These are phyloP conservation scores for Phaeophleospora eucalypticola DNA, from an alignment of 2,329 filamentous ascomycete genomes.

Conservation along the genomic window DNA sequence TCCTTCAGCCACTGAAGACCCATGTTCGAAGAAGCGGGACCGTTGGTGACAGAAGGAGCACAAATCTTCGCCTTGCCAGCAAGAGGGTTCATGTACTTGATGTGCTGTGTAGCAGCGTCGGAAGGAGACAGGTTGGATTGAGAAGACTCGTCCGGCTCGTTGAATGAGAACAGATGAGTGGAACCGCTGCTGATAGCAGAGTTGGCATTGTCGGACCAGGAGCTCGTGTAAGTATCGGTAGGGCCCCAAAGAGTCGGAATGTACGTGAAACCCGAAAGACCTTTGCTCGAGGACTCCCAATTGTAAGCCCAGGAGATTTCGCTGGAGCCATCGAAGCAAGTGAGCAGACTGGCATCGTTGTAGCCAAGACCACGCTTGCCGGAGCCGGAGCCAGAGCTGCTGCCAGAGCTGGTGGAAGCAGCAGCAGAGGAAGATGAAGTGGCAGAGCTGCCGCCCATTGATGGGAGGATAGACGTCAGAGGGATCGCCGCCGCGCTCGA, in stretches of 20 bases:
- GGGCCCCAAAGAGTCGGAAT: slow-evolving; percentile 61
- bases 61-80: slow-evolving; percentile 52
- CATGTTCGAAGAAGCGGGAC: slow-evolving; percentile 33
- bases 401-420: slow-evolving; percentile 14
- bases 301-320: slow-evolving; percentile 63
- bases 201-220: slow-evolving; percentile 52
- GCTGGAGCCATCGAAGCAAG: slow-evolving; percentile 45
- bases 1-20: slow-evolving; percentile 55
- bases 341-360: slow-evolving; percentile 47
- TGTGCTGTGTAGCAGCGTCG: slow-evolving; percentile 52
- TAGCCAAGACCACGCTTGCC: slow-evolving; percentile 67
- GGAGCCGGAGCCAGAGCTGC: slow-evolving; percentile 43
- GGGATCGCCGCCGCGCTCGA: slow-evolving; percentile 1
- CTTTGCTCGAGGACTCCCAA: slow-evolving; percentile 55
- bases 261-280: slow-evolving; percentile 50
- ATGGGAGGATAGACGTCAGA: background rate
- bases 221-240: slow-evolving; percentile 39
- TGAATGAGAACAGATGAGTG: slow-evolving; percentile 62
- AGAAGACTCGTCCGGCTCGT: slow-evolving; percentile 62
- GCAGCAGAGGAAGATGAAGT: slow-evolving; percentile 16
- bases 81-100: slow-evolving; percentile 54
- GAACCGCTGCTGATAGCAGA: slow-evolving; percentile 52
- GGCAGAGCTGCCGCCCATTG: slow-evolving; percentile 1
- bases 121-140: slow-evolving; percentile 57
- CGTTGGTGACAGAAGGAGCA: slow-evolving; percentile 61